phyloP scores from a whole-genome alignment of 495 filamentous ascomycete species.

The Melanomma pulvis-pyrius region DNA sequence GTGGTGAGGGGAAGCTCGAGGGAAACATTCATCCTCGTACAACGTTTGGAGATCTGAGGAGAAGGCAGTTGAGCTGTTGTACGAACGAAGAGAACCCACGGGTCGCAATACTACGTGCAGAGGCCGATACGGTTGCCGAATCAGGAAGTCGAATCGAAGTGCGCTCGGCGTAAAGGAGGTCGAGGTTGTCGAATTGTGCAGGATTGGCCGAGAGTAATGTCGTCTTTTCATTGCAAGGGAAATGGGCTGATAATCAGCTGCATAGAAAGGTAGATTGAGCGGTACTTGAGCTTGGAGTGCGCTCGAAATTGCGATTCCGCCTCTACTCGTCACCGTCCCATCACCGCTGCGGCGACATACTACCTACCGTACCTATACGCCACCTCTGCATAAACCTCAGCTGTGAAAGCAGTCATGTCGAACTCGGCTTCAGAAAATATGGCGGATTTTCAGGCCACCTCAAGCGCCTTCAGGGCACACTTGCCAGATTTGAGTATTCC shows the following conservation, averaged over 20 bases:
- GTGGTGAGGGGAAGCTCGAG: neutral
- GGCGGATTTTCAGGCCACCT: constrained; percentile 17
- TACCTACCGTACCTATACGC: too few relatives aligned
- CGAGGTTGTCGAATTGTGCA: too few relatives aligned
- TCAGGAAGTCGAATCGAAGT: neutral
- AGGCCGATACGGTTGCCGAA: neutral
- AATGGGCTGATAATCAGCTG: neutral
- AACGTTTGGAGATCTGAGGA: too few relatives aligned
- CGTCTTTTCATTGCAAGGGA: too few relatives aligned
- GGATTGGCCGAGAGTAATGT: constrained; percentile 2
- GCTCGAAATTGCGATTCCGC: neutral
- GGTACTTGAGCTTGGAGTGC: neutral
- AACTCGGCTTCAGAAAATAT: neutral
- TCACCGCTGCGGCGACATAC: too few relatives aligned
- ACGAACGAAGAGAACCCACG: neutral
- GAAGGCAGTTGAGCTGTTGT: neutral
- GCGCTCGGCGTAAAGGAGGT: neutral
- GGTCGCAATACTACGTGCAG: too few relatives aligned
- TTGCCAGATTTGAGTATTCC: constrained; percentile 62
- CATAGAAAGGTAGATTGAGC: neutral
- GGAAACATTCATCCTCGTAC: neutral
- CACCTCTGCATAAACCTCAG: too few relatives aligned
- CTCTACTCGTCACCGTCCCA: too few relatives aligned
- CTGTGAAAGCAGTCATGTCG: too few relatives aligned
- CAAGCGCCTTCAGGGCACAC: constrained; percentile 54